Evolutionary conservation across 345 rosid species (phyloP).

Genomic region (Citrus sinensis): DNA sequence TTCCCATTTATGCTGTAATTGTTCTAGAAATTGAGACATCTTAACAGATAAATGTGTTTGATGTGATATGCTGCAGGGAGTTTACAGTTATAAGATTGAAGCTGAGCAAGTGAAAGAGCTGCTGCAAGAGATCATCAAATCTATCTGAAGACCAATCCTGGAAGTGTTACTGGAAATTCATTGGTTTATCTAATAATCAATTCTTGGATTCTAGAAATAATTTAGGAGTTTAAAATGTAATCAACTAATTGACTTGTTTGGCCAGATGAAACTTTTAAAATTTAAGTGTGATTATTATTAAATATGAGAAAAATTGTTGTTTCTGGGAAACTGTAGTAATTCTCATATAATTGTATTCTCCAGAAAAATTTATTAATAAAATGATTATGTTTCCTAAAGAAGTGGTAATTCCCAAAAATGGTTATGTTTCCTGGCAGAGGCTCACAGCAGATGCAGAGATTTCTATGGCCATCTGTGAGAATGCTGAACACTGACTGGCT

Average conservation of each 20-base stretch:
- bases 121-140: constrained; percentile 38
- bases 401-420: not conserved
- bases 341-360: not conserved
- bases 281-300: not conserved
- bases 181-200: not conserved
- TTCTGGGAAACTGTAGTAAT: not conserved
- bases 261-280: not conserved
- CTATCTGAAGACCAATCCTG: constrained; percentile 16
- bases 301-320: not conserved
- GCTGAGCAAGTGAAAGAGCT: constrained; percentile 29
- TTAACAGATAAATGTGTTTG: not conserved
- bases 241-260: not conserved
- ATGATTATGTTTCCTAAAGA: no score
- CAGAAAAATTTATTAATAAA: not conserved
- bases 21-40: not conserved
- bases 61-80: constrained; percentile 33
- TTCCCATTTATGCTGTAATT: not conserved
- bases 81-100: constrained; percentile 22
- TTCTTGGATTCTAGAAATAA: not conserved
- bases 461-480: not conserved
- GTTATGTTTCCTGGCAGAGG: not conserved
- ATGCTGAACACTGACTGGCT: not conserved
- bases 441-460: not conserved
- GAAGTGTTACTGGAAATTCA: not conserved
- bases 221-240: not conserved